Percentiles rank a stretch among this genome's conserved stretches.
These are phyloP conservation scores for Samsoniella hepiali DNA, from an alignment of 2,329 filamentous ascomycete genomes.

Conservation along the genomic window DNA sequence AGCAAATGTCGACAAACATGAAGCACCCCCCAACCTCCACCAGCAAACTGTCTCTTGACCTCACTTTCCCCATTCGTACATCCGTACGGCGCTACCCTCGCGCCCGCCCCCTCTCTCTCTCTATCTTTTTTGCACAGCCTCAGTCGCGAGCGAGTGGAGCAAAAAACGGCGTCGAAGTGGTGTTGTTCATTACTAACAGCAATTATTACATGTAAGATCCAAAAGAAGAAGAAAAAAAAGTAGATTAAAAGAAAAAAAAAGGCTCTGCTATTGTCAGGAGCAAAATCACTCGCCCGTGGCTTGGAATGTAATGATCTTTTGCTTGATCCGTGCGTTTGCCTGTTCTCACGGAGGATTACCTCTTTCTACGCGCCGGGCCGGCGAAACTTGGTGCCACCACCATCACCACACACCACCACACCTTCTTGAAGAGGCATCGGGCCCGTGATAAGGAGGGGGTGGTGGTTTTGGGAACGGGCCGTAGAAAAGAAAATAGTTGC, in stretches of 20 bases:
- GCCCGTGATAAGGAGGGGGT: neutral
- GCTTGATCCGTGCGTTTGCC: neutral
- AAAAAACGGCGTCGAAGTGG: neutral
- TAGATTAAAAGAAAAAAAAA: neutral
- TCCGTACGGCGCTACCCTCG: neutral
- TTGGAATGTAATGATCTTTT: neutral
- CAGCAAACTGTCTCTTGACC: neutral
- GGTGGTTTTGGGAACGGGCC: neutral
- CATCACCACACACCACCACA: neutral
- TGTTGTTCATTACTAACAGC: neutral
- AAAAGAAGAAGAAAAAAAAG: neutral
- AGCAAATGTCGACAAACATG: neutral
- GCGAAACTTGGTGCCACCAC: too few species aligned
- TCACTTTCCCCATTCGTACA: neutral
- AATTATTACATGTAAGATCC: neutral
- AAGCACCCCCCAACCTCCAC: neutral
- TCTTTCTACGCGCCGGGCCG: too few species aligned
- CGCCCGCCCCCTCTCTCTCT: neutral
- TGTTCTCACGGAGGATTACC: too few species aligned
- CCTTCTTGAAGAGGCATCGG: neutral
- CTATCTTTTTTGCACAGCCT: slow-evolving; percentile 13
- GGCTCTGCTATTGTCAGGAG: neutral
- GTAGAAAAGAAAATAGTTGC: neutral
- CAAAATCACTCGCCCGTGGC: neutral
- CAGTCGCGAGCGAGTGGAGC: neutral